Percentiles rank a stretch among this genome's conserved stretches.
phyloP scores from a whole-genome alignment of 2,329 filamentous ascomycete species.

The Chlorencoelia australis region DNA sequence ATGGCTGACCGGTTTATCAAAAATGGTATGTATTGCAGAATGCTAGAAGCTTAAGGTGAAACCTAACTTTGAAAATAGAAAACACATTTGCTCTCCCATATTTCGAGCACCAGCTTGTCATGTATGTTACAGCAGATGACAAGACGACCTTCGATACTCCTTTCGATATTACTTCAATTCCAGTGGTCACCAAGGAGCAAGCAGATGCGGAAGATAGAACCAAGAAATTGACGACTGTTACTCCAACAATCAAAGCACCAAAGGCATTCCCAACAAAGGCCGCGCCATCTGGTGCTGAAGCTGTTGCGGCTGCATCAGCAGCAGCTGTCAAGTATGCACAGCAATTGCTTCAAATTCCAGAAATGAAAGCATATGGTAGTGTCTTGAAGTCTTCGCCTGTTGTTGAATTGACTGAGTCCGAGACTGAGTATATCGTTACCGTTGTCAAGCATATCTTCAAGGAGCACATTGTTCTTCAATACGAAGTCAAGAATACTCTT shows the following conservation, averaged over 20 bases:
- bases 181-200: slow-evolving; percentile 90
- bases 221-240: slow-evolving; percentile 90
- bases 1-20: slow-evolving; percentile 82
- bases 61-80: slow-evolving; percentile 47
- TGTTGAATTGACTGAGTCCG: slow-evolving; percentile 88
- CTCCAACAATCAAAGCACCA: slow-evolving; percentile 88
- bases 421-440: slow-evolving; percentile 93
- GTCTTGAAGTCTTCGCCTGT: slow-evolving; percentile 84
- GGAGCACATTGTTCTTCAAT: slow-evolving; percentile 90
- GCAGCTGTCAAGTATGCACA: slow-evolving; percentile 82
- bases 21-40: slow-evolving; percentile 61
- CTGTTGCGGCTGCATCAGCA: slow-evolving; percentile 65
- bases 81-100: slow-evolving; percentile 91
- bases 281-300: slow-evolving; percentile 58
- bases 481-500: slow-evolving; percentile 95
- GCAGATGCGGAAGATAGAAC: slow-evolving; percentile 92
- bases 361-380: slow-evolving; percentile 79
- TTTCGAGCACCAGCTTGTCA: slow-evolving; percentile 93
- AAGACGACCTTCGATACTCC: slow-evolving; percentile 73
- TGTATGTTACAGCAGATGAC: slow-evolving; percentile 92
- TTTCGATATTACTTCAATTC: slow-evolving; percentile 86
- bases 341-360: slow-evolving; percentile 79
- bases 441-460: slow-evolving; percentile 98
- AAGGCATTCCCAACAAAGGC: slow-evolving; percentile 69
- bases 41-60: not conserved